Percentiles rank a stretch among this genome's conserved stretches.
Conservation (phyloP, 345 rosid species). For the Microcos paniculata region DNA sequence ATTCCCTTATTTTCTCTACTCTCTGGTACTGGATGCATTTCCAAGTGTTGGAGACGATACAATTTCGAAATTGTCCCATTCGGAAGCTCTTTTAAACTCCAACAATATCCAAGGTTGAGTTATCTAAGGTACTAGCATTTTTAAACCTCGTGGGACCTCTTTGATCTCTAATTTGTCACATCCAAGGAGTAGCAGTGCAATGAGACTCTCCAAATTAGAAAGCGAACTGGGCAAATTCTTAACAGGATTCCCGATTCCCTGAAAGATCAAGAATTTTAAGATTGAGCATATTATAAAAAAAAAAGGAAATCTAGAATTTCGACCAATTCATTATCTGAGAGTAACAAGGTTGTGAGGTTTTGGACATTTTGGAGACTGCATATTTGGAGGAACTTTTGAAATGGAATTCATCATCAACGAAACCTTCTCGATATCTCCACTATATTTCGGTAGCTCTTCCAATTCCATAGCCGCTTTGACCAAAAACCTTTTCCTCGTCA, state of each 20-base stretch:
- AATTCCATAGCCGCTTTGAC: conserved; percentile 18
- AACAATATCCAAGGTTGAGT: not conserved
- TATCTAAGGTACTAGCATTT: conserved; percentile 4
- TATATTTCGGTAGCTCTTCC: conserved; percentile 19
- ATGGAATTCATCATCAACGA: not conserved
- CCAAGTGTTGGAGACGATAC: not conserved
- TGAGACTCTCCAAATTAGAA: conserved; percentile 3
- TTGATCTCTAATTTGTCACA: not conserved
- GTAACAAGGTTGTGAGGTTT: conserved; percentile 17
- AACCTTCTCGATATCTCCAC: not conserved
- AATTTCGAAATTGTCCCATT: not conserved
- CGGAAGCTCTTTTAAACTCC: not conserved
- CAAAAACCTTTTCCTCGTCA: not conserved
- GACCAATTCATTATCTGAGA: not conserved
- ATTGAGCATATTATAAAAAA: not conserved
- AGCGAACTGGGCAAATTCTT: not conserved
- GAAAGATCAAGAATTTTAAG: conserved; percentile 30
- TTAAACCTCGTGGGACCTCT: conserved; percentile 19
- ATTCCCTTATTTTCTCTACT: not conserved
- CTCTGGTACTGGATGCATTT: not conserved
- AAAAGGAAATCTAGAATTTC: not conserved
- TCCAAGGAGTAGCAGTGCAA: not conserved
- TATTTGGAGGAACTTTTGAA: not conserved
- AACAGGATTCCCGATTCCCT: accelerated
- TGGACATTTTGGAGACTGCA: not conserved